phyloP scores from a whole-genome alignment of 208 protist genomes.

The Strigomonas culicis region DNA sequence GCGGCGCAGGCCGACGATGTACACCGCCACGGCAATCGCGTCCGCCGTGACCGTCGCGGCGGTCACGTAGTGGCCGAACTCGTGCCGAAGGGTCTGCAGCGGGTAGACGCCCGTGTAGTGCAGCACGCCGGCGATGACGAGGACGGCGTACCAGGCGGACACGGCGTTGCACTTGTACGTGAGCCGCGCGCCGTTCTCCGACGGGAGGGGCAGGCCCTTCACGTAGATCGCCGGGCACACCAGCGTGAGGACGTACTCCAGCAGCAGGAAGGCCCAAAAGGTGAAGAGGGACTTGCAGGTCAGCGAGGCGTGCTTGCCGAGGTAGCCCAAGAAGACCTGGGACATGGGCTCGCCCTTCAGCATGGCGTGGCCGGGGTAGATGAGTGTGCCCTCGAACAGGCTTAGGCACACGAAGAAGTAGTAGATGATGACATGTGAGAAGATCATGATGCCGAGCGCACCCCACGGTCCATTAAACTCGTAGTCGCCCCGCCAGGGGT shows the following conservation, averaged over 20 bases:
- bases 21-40: slow-evolving; percentile 68
- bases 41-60: slow-evolving; percentile 76
- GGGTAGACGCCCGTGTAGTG: slow-evolving; percentile 73
- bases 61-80: slow-evolving; percentile 80
- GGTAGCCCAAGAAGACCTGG: slow-evolving; percentile 38
- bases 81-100: slow-evolving; percentile 48
- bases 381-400: slow-evolving; percentile 71
- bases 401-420: slow-evolving; percentile 87
- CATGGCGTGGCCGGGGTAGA: slow-evolving; percentile 77
- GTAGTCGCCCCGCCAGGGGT: slow-evolving; percentile 64
- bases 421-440: slow-evolving; percentile 85
- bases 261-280: slow-evolving; percentile 66
- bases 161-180: slow-evolving; percentile 91
- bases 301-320: slow-evolving; percentile 47
- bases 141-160: slow-evolving; percentile 77
- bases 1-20: slow-evolving; percentile 51
- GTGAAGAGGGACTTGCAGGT: slow-evolving; percentile 36
- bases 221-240: slow-evolving; percentile 74
- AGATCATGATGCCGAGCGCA: slow-evolving; percentile 73
- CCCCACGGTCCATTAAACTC: slow-evolving; percentile 83
- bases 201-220: slow-evolving; percentile 80
- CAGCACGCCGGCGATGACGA: slow-evolving; percentile 48
- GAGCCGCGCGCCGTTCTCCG: slow-evolving; percentile 74
- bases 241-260: slow-evolving; percentile 76
- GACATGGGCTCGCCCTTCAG: slow-evolving; percentile 53